Evolutionary conservation across 306 rosid genomes (phyloP), one percentile per base, ranked within the genome.

Genomic region (Corylus heterophylla): DNA sequence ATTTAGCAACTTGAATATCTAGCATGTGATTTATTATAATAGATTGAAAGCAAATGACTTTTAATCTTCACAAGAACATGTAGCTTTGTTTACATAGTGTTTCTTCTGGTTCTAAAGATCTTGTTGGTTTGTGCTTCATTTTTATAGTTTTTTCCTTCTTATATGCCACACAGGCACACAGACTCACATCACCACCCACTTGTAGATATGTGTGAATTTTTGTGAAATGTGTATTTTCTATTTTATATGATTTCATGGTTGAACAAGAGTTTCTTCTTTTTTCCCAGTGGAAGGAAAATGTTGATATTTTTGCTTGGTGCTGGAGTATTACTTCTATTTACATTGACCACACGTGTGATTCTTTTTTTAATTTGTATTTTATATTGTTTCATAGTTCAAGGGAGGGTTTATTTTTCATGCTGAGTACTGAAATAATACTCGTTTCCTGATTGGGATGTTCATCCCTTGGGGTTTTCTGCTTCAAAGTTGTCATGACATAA

Each of bases 401-500:
- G 54, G 54, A 13, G 54, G 54, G 54, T 54, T 52, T 52, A 7
- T 55, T n/a, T 6, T 2, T 3, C 14, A 5, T 9, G 64, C 35
- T 58, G 27, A 58, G 12, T 3, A 1, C 25, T n/a, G 63, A 56
- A 18, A 56, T 56, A 20, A n/a, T 56, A 56, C 63, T 56, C 12
- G 11, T 58, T 63, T 63, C 44, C 69, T 29, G 47, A 31, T 63
- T 16, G 18, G 7, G 31, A 35, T 20, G 10, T 31, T 20, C 29
- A 22, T 47, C 12, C 52, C 37, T n/a, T 17, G 11, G 74, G 48
- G 54, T 29, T 69, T 78, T 63, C 12, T 50, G 9, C 12, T 18
- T 59, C 44, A 12, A 2, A 81, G 49, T 62, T 51, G 67, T 58
- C 45, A 48, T 76, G 72, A 54, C 62, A 55, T 58, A 45, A 68